Base-by-base conservation (phyloP, 208 protist species). In the Trypanosomatidae sp. region DNA sequence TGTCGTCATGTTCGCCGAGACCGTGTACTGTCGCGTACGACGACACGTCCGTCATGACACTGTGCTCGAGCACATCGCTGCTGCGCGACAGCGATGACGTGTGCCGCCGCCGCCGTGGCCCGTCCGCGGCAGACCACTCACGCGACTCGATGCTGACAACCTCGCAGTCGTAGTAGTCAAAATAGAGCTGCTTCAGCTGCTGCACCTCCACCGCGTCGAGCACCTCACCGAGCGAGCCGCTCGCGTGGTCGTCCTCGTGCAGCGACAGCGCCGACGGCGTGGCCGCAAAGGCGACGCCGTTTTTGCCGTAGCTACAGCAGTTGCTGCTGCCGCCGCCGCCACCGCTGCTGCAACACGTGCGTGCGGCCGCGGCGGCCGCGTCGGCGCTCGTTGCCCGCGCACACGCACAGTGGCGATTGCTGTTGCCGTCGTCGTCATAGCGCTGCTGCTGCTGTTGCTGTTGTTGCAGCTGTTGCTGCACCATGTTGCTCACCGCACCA, bases 141-240 rank as follows among this genome's bases (percentile, higher is more conserved):
- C 11, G 11, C 22, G 22, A 30, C 7, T 43, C 39, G 8, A 78
- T 55, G 19, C 58, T 66, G 3, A 83, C 45, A 26, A 73, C 60
- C 56, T 92, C 77, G 37, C 83, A 92, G 37, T 92, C 83, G 32
- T 78, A 92, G 46, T 87, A 92, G 61, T 92, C 78, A 63, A 92
- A 92, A 53, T 92, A 92, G 16, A 92, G 53, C 43, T 92, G 83
- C 41, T 78, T 78, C 22, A 92, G 64, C 21, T 71, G 51, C 25
- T 48, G 63, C 7, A 92, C 62, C 42, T 88, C 78, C 10, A 62
- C 58, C 39, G 56, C 46, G 43, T 86, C 77, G 0, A 92, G 55
- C 8, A 74, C 16, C 11, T 89, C 80, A 13, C 75, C 72, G 1
- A 66, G 40, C 5, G 42, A 27, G 21, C 24, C 6, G 23, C n/a